A percentile compares a stretch with the other conserved stretches of the same genome.
These are phyloP conservation scores for Leishmania tarentolae DNA, from an alignment of 208 protist genomes.

Conservation along the genomic window DNA sequence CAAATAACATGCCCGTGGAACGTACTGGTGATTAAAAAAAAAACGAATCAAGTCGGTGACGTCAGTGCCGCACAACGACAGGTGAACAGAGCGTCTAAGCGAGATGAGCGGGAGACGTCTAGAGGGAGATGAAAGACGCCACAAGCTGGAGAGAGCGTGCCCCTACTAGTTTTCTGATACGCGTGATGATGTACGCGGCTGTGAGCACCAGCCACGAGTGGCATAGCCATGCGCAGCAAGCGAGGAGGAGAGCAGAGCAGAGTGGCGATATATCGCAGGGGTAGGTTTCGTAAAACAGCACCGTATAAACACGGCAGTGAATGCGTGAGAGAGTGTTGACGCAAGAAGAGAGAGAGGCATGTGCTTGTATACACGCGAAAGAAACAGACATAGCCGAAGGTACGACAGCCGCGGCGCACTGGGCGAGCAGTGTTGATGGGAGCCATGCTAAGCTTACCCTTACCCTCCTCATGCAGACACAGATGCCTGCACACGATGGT, in stretches of 20 bases:
- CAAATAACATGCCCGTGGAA: conserved; percentile 42
- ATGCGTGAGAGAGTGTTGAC: background rate
- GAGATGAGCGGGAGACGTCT: background rate
- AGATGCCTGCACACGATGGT: background rate
- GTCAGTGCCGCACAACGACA: background rate
- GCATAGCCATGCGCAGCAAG: background rate
- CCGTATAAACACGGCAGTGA: background rate
- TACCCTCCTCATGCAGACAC: background rate
- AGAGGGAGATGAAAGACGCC: conserved; percentile 13
- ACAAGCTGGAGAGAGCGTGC: background rate
- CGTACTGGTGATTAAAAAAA: background rate
- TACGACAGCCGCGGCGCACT: background rate
- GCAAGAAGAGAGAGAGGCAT: background rate
- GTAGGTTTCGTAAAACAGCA: background rate
- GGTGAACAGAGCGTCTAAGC: background rate
- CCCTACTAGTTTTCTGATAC: background rate
- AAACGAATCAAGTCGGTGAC: background rate
- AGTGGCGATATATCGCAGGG: background rate
- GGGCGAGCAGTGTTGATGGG: background rate
- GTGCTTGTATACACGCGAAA: background rate
- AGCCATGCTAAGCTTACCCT: background rate
- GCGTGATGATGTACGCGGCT: background rate
- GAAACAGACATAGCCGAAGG: background rate
- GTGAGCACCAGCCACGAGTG: background rate
- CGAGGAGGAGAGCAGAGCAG: background rate